Evolutionary conservation across 2,329 filamentous ascomycete genomes (phyloP).

Genomic region (Colletotrichum liaoningense): DNA sequence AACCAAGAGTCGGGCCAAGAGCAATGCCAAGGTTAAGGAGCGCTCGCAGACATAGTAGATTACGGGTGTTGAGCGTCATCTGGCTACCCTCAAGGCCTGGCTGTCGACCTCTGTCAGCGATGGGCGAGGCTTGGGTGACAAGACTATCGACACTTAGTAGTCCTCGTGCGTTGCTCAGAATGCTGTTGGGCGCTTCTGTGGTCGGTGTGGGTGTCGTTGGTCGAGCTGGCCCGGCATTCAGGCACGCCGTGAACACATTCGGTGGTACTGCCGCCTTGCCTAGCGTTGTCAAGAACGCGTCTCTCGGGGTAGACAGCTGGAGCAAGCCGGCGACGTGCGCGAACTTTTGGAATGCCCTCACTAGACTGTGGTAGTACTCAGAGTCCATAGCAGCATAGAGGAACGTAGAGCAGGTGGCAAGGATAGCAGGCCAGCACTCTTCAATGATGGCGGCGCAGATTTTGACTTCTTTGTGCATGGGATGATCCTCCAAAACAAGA

Average conservation of each 20-base stretch:
- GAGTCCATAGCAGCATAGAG: slow-evolving; percentile 91
- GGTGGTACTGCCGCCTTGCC: slow-evolving; percentile 93
- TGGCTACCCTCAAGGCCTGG: slow-evolving; percentile 65
- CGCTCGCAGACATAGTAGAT: slow-evolving; percentile 89
- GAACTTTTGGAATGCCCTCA: slow-evolving; percentile 94
- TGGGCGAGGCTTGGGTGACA: slow-evolving; percentile 66
- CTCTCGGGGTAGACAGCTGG: slow-evolving; percentile 84
- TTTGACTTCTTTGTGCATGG: slow-evolving; percentile 76
- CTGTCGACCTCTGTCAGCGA: slow-evolving; percentile 69
- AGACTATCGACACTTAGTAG: slow-evolving; percentile 80
- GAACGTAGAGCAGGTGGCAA: slow-evolving; percentile 96
- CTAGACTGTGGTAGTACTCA: slow-evolving; percentile 92
- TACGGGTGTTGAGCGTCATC: slow-evolving; percentile 82
- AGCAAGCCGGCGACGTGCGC: slow-evolving; percentile 93
- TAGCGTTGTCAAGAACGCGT: slow-evolving; percentile 93
- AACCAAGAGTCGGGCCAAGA: slow-evolving; percentile 85
- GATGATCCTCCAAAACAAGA: slow-evolving; percentile 78
- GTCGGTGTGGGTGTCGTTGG: slow-evolving; percentile 55
- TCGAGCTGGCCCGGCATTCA: slow-evolving; percentile 60
- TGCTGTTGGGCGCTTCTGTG: slow-evolving; percentile 52
- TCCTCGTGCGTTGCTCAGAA: slow-evolving; percentile 78
- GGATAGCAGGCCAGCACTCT: slow-evolving; percentile 93
- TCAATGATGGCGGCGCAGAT: slow-evolving; percentile 87
- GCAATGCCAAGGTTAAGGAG: slow-evolving; percentile 96
- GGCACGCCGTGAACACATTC: slow-evolving; percentile 74